Percentiles rank a stretch among this genome's conserved stretches.
These are phyloP conservation scores for Pythium coloratum DNA, from an alignment of 352 stramenopile genomes.

Conservation along the genomic window DNA sequence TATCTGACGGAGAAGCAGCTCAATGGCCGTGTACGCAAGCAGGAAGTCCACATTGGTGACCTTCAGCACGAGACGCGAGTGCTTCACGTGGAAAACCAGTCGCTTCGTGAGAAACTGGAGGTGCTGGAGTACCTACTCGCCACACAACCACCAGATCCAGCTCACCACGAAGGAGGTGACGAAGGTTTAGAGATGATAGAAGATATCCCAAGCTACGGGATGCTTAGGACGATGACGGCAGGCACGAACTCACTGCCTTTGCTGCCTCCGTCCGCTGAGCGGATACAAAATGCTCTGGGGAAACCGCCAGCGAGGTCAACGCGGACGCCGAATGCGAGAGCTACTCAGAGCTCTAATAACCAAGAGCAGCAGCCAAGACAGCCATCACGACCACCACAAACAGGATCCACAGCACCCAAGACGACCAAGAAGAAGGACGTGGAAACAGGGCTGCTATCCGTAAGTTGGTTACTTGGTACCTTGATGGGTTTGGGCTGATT, in stretches of 20 bases:
- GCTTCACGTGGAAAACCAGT: slow-evolving; percentile 58
- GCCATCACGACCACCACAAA: neutral
- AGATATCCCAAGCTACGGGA: slow-evolving; percentile 42
- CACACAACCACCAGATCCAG: slow-evolving; percentile 4
- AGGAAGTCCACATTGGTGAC: slow-evolving; percentile 28
- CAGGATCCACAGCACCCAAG: neutral
- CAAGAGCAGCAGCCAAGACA: slow-evolving; percentile 9
- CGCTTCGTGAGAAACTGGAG: slow-evolving; percentile 54
- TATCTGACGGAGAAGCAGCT: slow-evolving; percentile 50
- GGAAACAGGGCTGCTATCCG: slow-evolving; percentile 48
- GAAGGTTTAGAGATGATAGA: slow-evolving; percentile 17
- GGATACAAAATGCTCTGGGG: slow-evolving; percentile 25
- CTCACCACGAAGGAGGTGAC: neutral
- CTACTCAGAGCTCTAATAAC: slow-evolving; percentile 7
- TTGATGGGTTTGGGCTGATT: slow-evolving; percentile 15
- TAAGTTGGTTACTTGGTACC: slow-evolving; percentile 15
- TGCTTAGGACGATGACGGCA: slow-evolving; percentile 16
- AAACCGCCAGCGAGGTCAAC: neutral
- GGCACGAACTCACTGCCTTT: slow-evolving; percentile 11
- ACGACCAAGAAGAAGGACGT: slow-evolving; percentile 11
- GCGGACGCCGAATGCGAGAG: neutral
- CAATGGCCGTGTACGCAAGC: slow-evolving; percentile 20
- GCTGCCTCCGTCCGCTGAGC: slow-evolving; percentile 19
- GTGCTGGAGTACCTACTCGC: slow-evolving; percentile 54
- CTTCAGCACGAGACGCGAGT: slow-evolving; percentile 41